Evolutionary conservation across 106 monocot species (phyloP), one percentile per base, ranked within the genome.

Genomic region (Phalaenopsis equestris): DNA sequence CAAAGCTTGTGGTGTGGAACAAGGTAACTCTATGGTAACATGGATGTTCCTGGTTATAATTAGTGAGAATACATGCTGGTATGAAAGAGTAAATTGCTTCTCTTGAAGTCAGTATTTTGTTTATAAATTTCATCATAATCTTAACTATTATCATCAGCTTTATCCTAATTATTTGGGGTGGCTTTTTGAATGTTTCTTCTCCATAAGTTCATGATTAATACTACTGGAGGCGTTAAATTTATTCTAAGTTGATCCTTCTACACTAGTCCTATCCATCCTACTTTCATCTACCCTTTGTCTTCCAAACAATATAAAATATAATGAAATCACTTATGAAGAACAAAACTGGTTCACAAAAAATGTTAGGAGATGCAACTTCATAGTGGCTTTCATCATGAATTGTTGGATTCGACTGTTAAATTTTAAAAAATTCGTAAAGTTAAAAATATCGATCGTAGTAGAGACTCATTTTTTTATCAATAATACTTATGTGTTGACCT

Each of bases 1-100:
- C 98, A 36, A 98, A 88, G 81, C 75, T 98, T 80, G 77, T 88
- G 37, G 94, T 98, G 16, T 98, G 93, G 93, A 98, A 98, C 84
- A 98, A 98, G 98, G 94, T 98, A 84, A 37, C 41, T 11, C 70
- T 76, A 17, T 72, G 48, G 49, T 43, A 56, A 56, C 73, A 52
- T 12, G 52, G 1, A 14, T 52, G 10, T 52, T 52, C 52, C 52
- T 12, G 10, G 52, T 52, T 52, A 14, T 52, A 52, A 52, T 52
- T 3, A 4, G 39, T 39, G 4, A 72, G 36, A 72, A 72, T 72
- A 30, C 39, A 72, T 72, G 72, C 7, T 72, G 12, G 72, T 36
- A 21, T 65, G 24, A 65, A 9, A 65, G 64, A 65, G 10, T 14
- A 21, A n/a, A 17, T 8, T 21, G 6, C 24, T 14, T 65, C n/a